Conservation (phyloP, 192 early-diverging fungal genomes). For the Helicostylum pulchrum region DNA sequence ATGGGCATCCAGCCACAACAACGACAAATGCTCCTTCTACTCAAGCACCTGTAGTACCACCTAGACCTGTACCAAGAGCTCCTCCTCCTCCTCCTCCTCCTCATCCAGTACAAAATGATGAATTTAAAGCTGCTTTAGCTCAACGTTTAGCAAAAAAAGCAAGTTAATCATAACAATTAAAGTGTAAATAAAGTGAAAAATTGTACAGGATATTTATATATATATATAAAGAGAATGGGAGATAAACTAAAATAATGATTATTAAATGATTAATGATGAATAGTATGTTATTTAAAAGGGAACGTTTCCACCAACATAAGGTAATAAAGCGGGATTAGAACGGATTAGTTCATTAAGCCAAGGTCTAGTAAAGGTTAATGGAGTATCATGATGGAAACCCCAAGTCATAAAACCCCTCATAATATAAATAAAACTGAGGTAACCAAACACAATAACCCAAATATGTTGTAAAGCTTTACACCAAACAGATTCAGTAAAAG, state of each 20-base stretch:
- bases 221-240: no score
- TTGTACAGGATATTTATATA: no score
- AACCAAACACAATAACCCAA: not conserved
- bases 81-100: not conserved
- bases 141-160: conserved; percentile 9
- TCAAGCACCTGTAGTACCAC: conserved; percentile 16
- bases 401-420: conserved; percentile 5
- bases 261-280: no score
- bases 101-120: conserved; percentile 5
- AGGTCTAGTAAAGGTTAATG: not conserved
- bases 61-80: conserved; percentile 5
- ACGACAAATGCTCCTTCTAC: not conserved
- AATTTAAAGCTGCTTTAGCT: conserved; percentile 24
- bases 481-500: conserved; percentile 1
- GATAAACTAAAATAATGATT: no score
- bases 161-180: no score
- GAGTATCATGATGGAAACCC: conserved; percentile 11
- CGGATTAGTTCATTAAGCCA: conserved; percentile 2
- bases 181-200: no score
- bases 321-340: not conserved
- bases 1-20: not conserved
- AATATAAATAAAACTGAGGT: conserved; percentile 8
- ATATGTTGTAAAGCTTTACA: not conserved
- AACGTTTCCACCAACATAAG: not conserved
- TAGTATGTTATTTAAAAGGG: no score